Evolutionary conservation across 2,329 filamentous ascomycete species (phyloP), one percentile per base, ranked within the genome.

Genomic region (Thelonectria rubi): DNA sequence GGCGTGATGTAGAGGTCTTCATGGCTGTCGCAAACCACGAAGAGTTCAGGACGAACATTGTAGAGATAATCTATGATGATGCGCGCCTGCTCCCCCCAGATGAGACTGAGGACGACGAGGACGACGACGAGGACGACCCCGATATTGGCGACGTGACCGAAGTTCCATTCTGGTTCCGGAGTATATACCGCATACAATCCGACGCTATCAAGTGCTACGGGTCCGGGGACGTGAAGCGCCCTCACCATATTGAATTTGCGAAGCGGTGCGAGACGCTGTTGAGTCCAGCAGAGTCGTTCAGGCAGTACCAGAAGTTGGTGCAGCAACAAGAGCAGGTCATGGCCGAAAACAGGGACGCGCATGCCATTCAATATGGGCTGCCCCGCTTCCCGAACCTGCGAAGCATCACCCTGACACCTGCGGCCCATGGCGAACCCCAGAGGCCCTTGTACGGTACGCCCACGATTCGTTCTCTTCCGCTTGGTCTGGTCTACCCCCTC

Each of bases 51-150:
- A n/a, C n/a, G n/a, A n/a, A n/a, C n/a, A n/a, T n/a, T n/a, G n/a
- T n/a, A n/a, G n/a, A n/a, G 46, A 51, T 71, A 3, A 43, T 72
- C 2, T 69, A 64, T 15, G 69, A 72, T 42, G 68, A 72, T 24
- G 64, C 65, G 1, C 30, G 30, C 9, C 30, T 55, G 14, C 7
- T 4, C 12, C 17, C 14, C 49, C 17, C 12, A 24, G 11, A 45
- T 2, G 51, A 32, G 51, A 24, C 10, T 5, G 12, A 34, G 5
- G 12, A 34, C 2, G 10, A 14, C 4, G 53, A 30, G 14, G 48
- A 40, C 7, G 8, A 39, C 18, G 7, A 18, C 6, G 43, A 49
- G 14, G 4, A 47, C 14, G 30, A 55, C 18, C 10, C 45, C n/a
- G 42, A 21, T 8, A 14, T 42, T 37, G 24, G n/a, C 21, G 47